Base-by-base conservation (phyloP, 192 early-diverging fungal genomes). In the Jimgerdemannia lactiflua region DNA sequence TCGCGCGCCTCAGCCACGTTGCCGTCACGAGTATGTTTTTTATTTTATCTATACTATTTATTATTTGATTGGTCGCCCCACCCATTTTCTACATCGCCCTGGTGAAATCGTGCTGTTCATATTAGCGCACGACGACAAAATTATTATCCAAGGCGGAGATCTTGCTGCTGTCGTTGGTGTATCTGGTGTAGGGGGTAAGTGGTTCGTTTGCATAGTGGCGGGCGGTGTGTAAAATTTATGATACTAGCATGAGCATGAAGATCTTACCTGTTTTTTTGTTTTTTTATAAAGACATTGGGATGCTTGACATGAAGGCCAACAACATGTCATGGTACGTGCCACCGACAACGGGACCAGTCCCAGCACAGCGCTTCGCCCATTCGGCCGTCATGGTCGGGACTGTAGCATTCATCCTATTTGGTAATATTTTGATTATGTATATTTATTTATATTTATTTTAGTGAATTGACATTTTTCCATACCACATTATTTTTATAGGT, bases 361-460 rank as follows among this genome's bases (percentile, higher is more conserved):
- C 74, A 10, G 42, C 74, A 29, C 63, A 19, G n/a, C 65, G 74
- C 19, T 43, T 19, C 11, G 74, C 74, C 29, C 74, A 75, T 49
- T 68, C 65, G 9, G 67, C 67, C 54, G 43, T 75, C 3, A 75
- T 75, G 67, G 74, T 39, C 3, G 74, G 74, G 29, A 75, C 65
- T 10, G 42, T 54, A 42, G 69, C 54, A 44, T 44, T 75, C 20
- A 49, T 75, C 17, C 44, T 75, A n/a, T 75, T 68, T 49, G 74
- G 67, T 68, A 68, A 68, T 9, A 9, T 20, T 41, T 9, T 20
- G 18, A 9, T 7, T 1, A 8, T 68, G 0, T 14, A 59, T 59
- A 0, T 29, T 59, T 59, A 14, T 10, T 59, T 59, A 10, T 59
- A 10, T 29, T 29, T 29, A 29, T 29, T 29, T 29, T 29, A 10